Evolutionary conservation across 345 rosid genomes (phyloP).

Genomic region (Microcos paniculata): DNA sequence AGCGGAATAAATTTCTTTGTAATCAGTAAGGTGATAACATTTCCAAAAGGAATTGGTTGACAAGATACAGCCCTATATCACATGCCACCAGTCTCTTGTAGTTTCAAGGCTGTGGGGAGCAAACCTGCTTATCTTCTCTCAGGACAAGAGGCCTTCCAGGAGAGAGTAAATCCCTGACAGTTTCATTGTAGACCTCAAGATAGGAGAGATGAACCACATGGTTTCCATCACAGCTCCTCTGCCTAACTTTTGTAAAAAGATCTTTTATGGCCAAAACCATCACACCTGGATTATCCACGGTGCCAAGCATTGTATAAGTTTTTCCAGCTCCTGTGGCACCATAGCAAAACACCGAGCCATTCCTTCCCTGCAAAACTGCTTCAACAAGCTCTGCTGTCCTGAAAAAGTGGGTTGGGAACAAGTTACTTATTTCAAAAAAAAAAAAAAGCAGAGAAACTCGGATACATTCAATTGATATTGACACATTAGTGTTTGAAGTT

Average conservation of each 20-base stretch:
- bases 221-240: conserved; percentile 85
- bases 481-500: not conserved
- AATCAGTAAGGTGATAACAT: not conserved
- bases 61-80: too few species aligned
- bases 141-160: conserved; percentile 96
- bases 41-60: too few species aligned
- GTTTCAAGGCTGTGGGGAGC: not conserved
- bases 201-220: conserved; percentile 88
- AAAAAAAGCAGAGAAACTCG: not conserved
- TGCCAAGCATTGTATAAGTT: conserved; percentile 93
- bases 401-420: conserved; percentile 23
- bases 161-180: conserved; percentile 88
- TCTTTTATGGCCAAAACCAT: conserved; percentile 97
- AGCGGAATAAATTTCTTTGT: not conserved
- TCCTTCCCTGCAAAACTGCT: conserved; percentile 87
- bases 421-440: not conserved
- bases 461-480: not conserved
- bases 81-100: too few species aligned
- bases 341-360: conserved; percentile 97
- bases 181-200: conserved; percentile 94
- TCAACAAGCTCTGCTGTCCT: conserved; percentile 91
- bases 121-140: conserved; percentile 92
- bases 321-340: conserved; percentile 99
- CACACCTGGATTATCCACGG: conserved; percentile 90
- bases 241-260: conserved; percentile 78